Conservation (phyloP, 768 basidiomycete species). For the Tylopilus balloui region DNA sequence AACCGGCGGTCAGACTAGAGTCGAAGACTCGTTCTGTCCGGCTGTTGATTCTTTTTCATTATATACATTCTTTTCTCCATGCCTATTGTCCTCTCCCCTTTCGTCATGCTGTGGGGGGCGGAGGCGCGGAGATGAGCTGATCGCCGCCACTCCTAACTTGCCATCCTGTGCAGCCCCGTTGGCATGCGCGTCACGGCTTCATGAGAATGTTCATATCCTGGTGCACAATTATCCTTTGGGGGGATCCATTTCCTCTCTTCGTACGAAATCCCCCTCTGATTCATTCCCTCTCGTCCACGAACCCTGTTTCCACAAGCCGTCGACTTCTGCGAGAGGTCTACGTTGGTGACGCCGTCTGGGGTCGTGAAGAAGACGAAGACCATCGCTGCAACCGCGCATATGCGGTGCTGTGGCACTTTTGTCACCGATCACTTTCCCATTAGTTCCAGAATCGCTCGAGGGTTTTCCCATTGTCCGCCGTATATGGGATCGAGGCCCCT, state of each 20-base stretch:
- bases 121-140: constrained; percentile 27
- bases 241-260: neutral
- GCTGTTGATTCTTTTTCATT: neutral
- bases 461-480: constrained; percentile 20
- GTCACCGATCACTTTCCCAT: constrained; percentile 12
- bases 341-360: neutral
- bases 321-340: constrained; percentile 2
- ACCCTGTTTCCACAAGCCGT: neutral
- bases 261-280: constrained; percentile 1
- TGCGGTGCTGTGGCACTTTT: constrained; percentile 8
- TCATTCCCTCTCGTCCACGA: constrained; percentile 2
- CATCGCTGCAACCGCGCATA: constrained; percentile 10
- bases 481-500: constrained; percentile 13
- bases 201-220: constrained; percentile 6
- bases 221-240: constrained; percentile 3
- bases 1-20: neutral
- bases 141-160: constrained; percentile 25
- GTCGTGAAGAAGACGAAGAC: constrained; percentile 5
- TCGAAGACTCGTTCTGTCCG: neutral
- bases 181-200: constrained; percentile 12
- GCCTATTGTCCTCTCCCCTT: constrained; percentile 7
- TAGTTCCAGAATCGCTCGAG: constrained; percentile 5
- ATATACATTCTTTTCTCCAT: neutral
- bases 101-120: constrained; percentile 14
- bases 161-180: constrained; percentile 13